phyloP scores from a whole-genome alignment of 768 basidiomycete genomes.

The Kwoniella dendrophila region DNA sequence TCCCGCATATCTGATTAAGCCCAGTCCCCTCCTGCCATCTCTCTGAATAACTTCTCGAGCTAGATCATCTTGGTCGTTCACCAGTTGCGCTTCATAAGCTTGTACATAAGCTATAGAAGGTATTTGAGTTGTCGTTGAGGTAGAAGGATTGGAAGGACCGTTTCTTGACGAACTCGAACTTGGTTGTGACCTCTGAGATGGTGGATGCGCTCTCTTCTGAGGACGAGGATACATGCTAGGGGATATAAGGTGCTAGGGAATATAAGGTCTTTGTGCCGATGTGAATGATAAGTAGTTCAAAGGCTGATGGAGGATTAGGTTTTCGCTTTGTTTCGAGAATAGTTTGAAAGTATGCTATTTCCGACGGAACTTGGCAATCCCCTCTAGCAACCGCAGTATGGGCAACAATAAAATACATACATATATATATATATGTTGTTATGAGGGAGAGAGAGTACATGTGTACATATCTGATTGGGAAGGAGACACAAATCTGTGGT shows the following conservation, averaged over 20 bases:
- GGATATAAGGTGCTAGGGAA: not conserved
- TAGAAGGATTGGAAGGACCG: not conserved
- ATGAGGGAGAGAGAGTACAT: not conserved
- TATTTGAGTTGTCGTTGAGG: slow-evolving; percentile 6
- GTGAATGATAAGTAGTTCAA: not conserved
- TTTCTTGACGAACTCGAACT: slow-evolving; percentile 1
- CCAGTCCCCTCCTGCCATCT: not conserved
- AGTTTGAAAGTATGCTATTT: not conserved
- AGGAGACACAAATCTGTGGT: too few species aligned
- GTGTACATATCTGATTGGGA: not conserved
- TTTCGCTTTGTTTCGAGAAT: not conserved
- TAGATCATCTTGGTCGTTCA: slow-evolving; percentile 58
- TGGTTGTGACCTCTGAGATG: not conserved
- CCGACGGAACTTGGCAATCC: not conserved
- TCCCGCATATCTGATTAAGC: slow-evolving; percentile 20
- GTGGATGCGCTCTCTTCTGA: not conserved
- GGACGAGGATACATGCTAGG: not conserved
- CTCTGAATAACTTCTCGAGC: slow-evolving; percentile 14
- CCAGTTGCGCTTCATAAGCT: slow-evolving; percentile 76
- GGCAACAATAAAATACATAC: too few species aligned
- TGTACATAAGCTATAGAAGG: slow-evolving; percentile 58
- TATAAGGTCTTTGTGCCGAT: not conserved
- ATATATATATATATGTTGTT: not conserved
- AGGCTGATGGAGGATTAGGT: not conserved
- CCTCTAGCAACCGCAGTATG: too few species aligned